Base-by-base conservation (phyloP, 2,329 filamentous ascomycete genomes). In the Neofusicoccum laricinum region DNA sequence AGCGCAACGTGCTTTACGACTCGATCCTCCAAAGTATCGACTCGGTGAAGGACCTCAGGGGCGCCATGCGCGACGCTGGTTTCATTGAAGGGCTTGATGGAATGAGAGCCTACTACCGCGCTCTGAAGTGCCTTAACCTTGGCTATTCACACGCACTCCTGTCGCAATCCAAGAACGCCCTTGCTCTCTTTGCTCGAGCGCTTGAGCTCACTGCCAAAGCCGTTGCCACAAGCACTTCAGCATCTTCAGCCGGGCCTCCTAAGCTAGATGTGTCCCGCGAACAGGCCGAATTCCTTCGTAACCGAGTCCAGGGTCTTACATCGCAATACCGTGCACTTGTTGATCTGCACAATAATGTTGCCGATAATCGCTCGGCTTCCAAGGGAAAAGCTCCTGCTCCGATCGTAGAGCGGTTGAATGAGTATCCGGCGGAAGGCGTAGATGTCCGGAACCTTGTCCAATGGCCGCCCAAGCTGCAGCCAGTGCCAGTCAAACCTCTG, bases 1-100 rank as follows among this genome's bases (percentile, higher is more conserved):
- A 98, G 75, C 90, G 92, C 71, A 88, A 91, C 14, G 93, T 94
- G 2, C 82, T 99, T 1, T 98, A 97, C 74, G 93, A 97, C 74
- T 92, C 92, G 25, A 96, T 90, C 8, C 79, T 97, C 25, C 92
- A 97, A 77, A 97, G 92, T 76, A 82, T 99, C 66, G 91, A 97
- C 68, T 92, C 93, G 4, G 88, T 97, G 75, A 92, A 90, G 71
- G 92, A 97, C 66, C 84, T 99, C 14, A 90, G 93, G 2, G 95
- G 95, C 76, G 91, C 97, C 17, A 92, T 92, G 40, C 90, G 92
- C 46, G 95, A 99, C 71, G 84, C 87, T 45, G 82, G 80, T 15
- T 90, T 99, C 68, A 82, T 93, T 4, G 80, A 84, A 50, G 92
- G 95, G 75, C 81, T 99, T n/a, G 87, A 91, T 64, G 87, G 87